Evolutionary conservation across 805 yeast genomes (phyloP), one percentile per base, ranked within the genome.

Genomic region (Komagataella mondaviorum): DNA sequence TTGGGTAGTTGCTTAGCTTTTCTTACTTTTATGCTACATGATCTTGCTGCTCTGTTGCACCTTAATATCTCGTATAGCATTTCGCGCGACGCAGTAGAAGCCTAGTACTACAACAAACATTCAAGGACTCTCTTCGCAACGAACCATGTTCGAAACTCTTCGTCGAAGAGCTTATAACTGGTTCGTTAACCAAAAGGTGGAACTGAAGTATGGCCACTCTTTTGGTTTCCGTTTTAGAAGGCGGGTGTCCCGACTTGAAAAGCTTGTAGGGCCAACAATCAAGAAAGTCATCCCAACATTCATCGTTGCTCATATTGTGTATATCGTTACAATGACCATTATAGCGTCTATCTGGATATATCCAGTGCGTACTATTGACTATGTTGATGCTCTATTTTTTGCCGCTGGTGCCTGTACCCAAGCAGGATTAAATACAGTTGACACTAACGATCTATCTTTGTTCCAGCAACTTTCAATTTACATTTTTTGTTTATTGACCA

Each of bases 381-480:
- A 91, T 63, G 83, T 87, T 47, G 98, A 93, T 68, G 80, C 85
- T 1, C 67, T 93, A 39, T 87, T 91, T 63, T 69, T 87, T 51
- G 76, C 89, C 0, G 70, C 82, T 8, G 91, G 95, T 8, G 80
- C 93, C 0, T 68, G 83, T 1, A 88, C 98, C 1, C 96, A 91
- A 62, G 95, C 96, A 0, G 99, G 99, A 0, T 68, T 93, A 51
- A 89, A 88, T 62, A 84, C 96, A 0, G 71, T 87, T 22, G 79
- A 88, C 58, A 56, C 83, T 44, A 88, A 88, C 62, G 65, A 70
- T 0, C 56, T 90, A 52, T 66, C 73, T 0, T 63, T 85, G 47
- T 91, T 83, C 67, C 99, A 93, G 65, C 98, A 91, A 62, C 76
- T 89, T 14, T 71, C 76, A 7, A 65, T 91, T 2, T 88, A 83